Base-by-base conservation (phyloP, 208 protist species). In the Crithidia bombi region DNA sequence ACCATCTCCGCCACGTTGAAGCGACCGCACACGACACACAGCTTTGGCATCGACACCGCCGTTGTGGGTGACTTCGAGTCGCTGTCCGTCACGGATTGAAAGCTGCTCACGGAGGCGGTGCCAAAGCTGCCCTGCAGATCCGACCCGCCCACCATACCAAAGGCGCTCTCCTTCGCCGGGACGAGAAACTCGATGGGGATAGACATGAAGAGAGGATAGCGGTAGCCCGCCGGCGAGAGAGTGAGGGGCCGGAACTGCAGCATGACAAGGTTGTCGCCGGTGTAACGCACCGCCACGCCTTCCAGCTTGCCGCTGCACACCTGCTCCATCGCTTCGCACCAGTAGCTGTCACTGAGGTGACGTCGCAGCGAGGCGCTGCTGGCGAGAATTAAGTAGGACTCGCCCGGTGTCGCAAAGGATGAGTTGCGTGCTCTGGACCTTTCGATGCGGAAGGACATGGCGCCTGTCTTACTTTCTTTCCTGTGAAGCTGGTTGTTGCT, bases 131-230 rank as follows among this genome's bases (percentile, higher is more conserved):
- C 73, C 9, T 78, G 66, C 33, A 79, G 72, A 26, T 80, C 78
- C 9, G 68, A 43, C 26, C 51, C 43, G 32, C 23, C 10, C 1
- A 33, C 21, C 25, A 83, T 63, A 30, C 30, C 69, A 17, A 82
- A 70, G 17, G 67, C 51, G 44, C 59, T 79, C 14, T 58, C 68
- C 32, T 46, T 55, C 30, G 77, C 56, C 11, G 90, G 92, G 0
- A 96, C 92, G 25, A 96, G 59, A 65, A 93, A 96, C 70, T 96
- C 87, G 25, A 85, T 83, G 2, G 92, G 92, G 64, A 96, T 94
- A 25, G 92, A 96, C 82, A 96, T 91, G 52, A 83, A 94, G n/a
- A 95, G 59, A 0, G 89, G 89, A 59, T 96, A 96, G 15, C 92
- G 87, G 65, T 94, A 93, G 0, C 92, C 92, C 2, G 92, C 76